Percentiles rank a stretch among this genome's conserved stretches.
These are phyloP conservation scores for Rhododendron williamsianum DNA, from an alignment of 148 eudicot species.

Conservation along the genomic window DNA sequence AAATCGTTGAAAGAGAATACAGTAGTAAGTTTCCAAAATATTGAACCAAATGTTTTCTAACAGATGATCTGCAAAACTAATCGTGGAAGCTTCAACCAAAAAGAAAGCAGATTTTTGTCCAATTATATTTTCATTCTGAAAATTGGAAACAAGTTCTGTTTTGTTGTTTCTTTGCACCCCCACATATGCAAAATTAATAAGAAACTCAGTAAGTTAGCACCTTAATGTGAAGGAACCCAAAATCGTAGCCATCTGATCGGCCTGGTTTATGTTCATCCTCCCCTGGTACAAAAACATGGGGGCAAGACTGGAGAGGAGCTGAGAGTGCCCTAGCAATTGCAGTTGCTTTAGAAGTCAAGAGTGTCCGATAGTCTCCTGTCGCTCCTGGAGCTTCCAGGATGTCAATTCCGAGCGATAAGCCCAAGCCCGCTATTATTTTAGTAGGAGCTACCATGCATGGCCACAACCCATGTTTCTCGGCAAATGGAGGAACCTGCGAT, in stretches of 20 bases:
- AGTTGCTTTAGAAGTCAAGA: conserved; percentile 78
- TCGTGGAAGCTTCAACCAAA: not conserved
- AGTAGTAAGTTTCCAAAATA: not conserved
- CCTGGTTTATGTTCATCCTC: conserved; percentile 85
- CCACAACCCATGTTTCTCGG: conserved; percentile 58
- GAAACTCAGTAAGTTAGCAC: conserved; percentile 23
- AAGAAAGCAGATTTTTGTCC: not conserved
- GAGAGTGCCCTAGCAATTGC: conserved; percentile 88
- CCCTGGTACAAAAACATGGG: conserved; percentile 84
- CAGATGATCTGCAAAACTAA: not conserved
- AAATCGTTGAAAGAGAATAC: not conserved
- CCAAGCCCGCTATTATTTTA: conserved; percentile 93
- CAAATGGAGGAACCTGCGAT: conserved; percentile 78
- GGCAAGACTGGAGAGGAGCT: conserved; percentile 61
- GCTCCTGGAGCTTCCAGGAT: conserved; percentile 97
- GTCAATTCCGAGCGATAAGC: conserved; percentile 91
- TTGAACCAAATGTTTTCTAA: not conserved
- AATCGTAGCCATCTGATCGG: conserved; percentile 75
- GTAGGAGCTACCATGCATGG: conserved; percentile 99
- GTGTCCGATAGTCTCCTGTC: conserved; percentile 90
- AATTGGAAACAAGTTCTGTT: not conserved
- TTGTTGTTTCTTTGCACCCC: not conserved
- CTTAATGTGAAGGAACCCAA: conserved; percentile 97
- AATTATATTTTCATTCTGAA: not conserved
- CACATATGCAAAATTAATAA: not conserved